Evolutionary conservation across 495 filamentous ascomycete genomes (phyloP), one percentile per base, ranked within the genome.

Genomic region (Pseudevernia furfuracea): DNA sequence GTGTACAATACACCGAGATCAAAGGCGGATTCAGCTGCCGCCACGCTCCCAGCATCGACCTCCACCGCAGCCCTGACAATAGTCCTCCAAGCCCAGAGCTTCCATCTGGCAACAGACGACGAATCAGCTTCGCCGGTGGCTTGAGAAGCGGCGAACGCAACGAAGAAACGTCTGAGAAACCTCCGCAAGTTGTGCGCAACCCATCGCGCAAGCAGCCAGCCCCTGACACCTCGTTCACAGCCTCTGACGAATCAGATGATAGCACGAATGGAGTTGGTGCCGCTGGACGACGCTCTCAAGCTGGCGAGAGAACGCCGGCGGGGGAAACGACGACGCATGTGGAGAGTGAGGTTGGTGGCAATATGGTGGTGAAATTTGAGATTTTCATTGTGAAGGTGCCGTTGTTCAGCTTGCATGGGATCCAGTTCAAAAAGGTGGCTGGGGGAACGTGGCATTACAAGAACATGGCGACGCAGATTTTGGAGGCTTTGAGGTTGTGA

Each of bases 381-480:
- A 96, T 98, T 61, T 84, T 97, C 67, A 92, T 99, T 65, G 94
- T 99, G 66, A 99, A 99, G 78, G 91, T 99, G 39, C 94, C 94
- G 34, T 77, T 99, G 58, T 87, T 99, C 68, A 89, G 87, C 28
- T 75, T 99, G 65, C 92, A 97, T 70, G 94, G 94, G 49, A 90
- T 99, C 58, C 94, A 99, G 74, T 99, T 99, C 80, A 99, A 99
- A 81, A 91, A 93, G 74, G 86, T 97, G 55, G 85, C 90, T 37
- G 96, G 94, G 9, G 90, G 92, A 46, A 96, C 94, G 66, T 97
- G 92, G 92, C 92, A 96, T 75, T 99, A 97, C 73, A 96, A 96
- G 78, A 89, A 91, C 66, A 91, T 97, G 90, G 94, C 94, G 52
- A 91, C 95, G 74, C 90, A 89, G 71, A 97, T 99, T 73, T 78